Base-by-base conservation (phyloP, 164 flowering plant species). In the Vitis cinerea region DNA sequence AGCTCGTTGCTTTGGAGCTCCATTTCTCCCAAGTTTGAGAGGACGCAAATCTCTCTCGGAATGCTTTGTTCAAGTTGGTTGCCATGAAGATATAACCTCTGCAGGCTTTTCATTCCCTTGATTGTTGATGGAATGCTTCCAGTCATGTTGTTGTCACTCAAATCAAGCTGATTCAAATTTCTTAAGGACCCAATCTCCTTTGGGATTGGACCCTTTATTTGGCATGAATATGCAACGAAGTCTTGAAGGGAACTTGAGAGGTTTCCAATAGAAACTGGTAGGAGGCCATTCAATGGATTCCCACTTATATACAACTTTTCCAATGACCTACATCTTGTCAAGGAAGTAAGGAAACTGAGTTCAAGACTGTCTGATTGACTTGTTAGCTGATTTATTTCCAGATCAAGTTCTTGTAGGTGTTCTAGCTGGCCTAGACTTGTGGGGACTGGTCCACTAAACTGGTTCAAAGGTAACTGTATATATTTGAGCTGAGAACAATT, bases 21-120 rank as follows among this genome's bases (percentile, higher is more conserved):
- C 27, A 77, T 19, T 27, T 50, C 17, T 2, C 50, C 72, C 59
- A 74, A 63, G 7, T 29, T 60, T 5, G 3, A 58, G 49, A 77
- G 27, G 48, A 10, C 17, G 16, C 74, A 77, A 16, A 77, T 3
- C 2, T 61, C 69, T 49, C 8, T 10, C 10, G 80, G 77, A 61
- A 78, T 60, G 3, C 50, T 13, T 47, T 77, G 77, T 62, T 62
- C 59, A 11, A 74, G 55, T 9, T 29, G 58, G 56, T 74, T 78
- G 2, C 48, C 63, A 0, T 23, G 16, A 23, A 78, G 65, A 23
- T 17, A 65, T 10, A 78, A 3, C 30, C 69, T 61, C 54, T 74
- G 77, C 10, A 78, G 60, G 10, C 59, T 64, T 31, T 57, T 58
- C 51, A 78, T 50, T 10, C 37, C 8, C 23, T 23, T 23, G 27